Conservation (phyloP, 2,329 filamentous ascomycete species). For the Rutstroemia sydowiana region DNA sequence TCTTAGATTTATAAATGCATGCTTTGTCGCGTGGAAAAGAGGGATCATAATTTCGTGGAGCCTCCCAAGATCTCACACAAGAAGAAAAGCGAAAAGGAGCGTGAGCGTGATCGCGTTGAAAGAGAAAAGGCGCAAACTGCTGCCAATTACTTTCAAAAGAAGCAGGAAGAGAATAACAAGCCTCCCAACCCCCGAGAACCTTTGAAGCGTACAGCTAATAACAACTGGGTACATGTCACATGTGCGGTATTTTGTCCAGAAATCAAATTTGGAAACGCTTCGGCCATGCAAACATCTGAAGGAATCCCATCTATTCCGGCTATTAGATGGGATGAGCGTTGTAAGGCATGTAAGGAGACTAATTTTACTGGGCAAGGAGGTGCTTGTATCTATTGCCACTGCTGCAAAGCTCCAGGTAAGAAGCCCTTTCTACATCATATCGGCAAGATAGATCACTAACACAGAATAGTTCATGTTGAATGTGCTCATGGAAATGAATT, state of each 20-base stretch:
- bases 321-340: slow-evolving; percentile 60
- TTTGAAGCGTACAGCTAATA: slow-evolving; percentile 86
- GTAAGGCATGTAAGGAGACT: slow-evolving; percentile 77
- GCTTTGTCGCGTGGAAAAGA: slow-evolving; percentile 76
- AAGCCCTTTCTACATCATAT: not conserved
- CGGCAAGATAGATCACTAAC: slow-evolving; percentile 5
- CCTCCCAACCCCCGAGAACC: slow-evolving; percentile 81
- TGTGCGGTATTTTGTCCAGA: slow-evolving; percentile 91
- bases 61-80: slow-evolving; percentile 69
- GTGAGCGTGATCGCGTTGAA: slow-evolving; percentile 80
- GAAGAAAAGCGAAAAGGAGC: slow-evolving; percentile 89
- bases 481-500: slow-evolving; percentile 83
- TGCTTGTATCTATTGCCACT: slow-evolving; percentile 78
- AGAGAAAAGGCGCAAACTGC: slow-evolving; percentile 75
- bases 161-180: slow-evolving; percentile 76
- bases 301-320: slow-evolving; percentile 78
- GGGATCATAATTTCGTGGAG: slow-evolving; percentile 77
- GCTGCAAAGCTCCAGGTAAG: slow-evolving; percentile 50
- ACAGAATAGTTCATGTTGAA: slow-evolving; percentile 62
- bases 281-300: slow-evolving; percentile 76
- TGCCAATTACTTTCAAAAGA: slow-evolving; percentile 73
- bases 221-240: slow-evolving; percentile 96
- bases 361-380: too few species aligned
- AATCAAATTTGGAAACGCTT: slow-evolving; percentile 83
- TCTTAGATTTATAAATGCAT: slow-evolving; percentile 80